A percentile compares a stretch with the other conserved stretches of the same genome.
Conservation (phyloP, 208 protist species). For the Wallacemonas rigidus region DNA sequence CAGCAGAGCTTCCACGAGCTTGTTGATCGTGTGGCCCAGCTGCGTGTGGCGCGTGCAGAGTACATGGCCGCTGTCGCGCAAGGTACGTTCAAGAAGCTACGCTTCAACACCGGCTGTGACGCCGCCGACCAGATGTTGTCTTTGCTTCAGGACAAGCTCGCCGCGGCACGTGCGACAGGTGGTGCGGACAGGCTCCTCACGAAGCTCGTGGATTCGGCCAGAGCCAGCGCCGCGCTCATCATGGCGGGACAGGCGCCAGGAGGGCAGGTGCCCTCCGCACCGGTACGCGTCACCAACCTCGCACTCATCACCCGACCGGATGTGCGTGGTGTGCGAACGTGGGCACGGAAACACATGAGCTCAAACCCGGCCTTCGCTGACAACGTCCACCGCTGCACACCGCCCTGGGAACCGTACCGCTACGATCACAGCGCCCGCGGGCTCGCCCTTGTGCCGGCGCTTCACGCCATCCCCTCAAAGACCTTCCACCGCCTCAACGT, state of each 20-base stretch:
- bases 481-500: slow-evolving; percentile 28
- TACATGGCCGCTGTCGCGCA: slow-evolving; percentile 21
- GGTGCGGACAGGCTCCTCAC: slow-evolving; percentile 27
- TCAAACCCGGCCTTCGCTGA: slow-evolving; percentile 33
- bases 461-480: slow-evolving; percentile 42
- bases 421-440: slow-evolving; percentile 31
- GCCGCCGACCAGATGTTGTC: slow-evolving; percentile 34
- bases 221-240: slow-evolving; percentile 13
- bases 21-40: slow-evolving; percentile 51
- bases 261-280: neutral
- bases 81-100: slow-evolving; percentile 8
- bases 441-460: slow-evolving; percentile 35
- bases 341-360: slow-evolving; percentile 38
- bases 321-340: slow-evolving; percentile 45
- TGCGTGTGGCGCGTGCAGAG: slow-evolving; percentile 51
- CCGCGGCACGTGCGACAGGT: neutral
- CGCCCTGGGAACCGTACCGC: slow-evolving; percentile 30
- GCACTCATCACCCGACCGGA: slow-evolving; percentile 40
- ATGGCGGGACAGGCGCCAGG: slow-evolving; percentile 26
- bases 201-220: slow-evolving; percentile 27
- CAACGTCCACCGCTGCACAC: slow-evolving; percentile 23
- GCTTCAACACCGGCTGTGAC: slow-evolving; percentile 43
- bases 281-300: slow-evolving; percentile 35
- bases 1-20: slow-evolving; percentile 47
- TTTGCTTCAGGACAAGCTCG: slow-evolving; percentile 26